Evolutionary conservation across 1,284 basidiomycete species (phyloP).

Genomic region (Cutaneotrichosporon sp.): DNA sequence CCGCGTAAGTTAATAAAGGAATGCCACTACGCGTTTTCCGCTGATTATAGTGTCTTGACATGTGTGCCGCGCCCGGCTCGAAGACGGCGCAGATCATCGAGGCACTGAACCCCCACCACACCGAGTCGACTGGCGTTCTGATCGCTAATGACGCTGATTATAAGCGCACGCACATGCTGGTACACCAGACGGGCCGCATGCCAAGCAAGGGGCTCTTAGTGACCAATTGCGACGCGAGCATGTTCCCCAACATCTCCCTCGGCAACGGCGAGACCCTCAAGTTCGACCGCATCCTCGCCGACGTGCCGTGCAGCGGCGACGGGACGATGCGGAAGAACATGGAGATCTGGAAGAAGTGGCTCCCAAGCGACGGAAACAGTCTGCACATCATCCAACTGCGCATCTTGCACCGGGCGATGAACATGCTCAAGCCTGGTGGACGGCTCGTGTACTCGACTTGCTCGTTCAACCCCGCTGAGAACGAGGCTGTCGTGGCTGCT

Average conservation of each 20-base stretch:
- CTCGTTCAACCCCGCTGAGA: constrained; percentile 94
- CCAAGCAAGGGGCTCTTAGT: constrained; percentile 90
- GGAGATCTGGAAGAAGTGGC: constrained; percentile 94
- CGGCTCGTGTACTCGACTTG: constrained; percentile 97
- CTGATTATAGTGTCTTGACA: constrained; percentile 72
- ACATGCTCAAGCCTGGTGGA: constrained; percentile 77
- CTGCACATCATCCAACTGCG: constrained; percentile 89
- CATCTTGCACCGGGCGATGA: constrained; percentile 87
- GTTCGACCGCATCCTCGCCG: constrained; percentile 92
- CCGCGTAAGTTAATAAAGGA: constrained; percentile 57
- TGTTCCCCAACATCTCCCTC: constrained; percentile 67
- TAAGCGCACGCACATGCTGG: constrained; percentile 92
- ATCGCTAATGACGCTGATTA: constrained; percentile 60
- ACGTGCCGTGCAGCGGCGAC: constrained; percentile 94
- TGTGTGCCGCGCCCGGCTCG: constrained; percentile 98
- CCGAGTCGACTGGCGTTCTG: constrained; percentile 41
- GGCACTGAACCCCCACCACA: constrained; percentile 47
- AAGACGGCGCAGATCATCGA: constrained; percentile 57
- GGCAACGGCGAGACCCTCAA: constrained; percentile 54
- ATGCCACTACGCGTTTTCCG: too few species aligned
- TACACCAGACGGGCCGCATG: constrained; percentile 93
- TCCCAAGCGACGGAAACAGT: constrained; percentile 80
- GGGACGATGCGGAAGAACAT: constrained; percentile 93
- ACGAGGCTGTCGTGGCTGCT: constrained; percentile 91
- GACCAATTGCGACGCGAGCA: constrained; percentile 89